These are phyloP conservation scores for Geotrichum restrictum DNA, from an alignment of 1,139 yeast species.

Conservation along the genomic window DNA sequence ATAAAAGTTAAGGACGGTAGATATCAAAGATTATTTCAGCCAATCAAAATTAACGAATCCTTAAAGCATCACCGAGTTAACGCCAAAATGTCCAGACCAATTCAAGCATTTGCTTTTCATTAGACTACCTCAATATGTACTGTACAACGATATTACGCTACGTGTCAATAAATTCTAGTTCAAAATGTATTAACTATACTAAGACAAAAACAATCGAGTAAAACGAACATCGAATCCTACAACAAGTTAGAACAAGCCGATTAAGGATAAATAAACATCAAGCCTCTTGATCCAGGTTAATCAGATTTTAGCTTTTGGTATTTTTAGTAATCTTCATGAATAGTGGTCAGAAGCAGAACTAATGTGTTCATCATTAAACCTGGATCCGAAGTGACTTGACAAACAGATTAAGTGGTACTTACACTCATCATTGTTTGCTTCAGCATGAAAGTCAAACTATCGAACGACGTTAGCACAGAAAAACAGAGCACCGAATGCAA, in stretches of 20 bases:
- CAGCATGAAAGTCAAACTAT: neutral
- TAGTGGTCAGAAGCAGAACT: slow-evolving; percentile 46
- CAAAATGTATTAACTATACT: too few relatives aligned
- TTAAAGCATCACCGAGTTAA: too few relatives aligned
- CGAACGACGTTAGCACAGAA: neutral
- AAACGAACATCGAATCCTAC: neutral
- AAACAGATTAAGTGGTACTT: neutral
- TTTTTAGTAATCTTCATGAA: slow-evolving; percentile 56
- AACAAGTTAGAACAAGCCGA: neutral
- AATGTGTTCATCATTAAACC: slow-evolving; percentile 15
- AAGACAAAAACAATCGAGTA: too few relatives aligned
- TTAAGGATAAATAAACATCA: neutral
- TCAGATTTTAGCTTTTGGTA: slow-evolving; percentile 37
- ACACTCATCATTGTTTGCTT: neutral
- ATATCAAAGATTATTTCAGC: too few relatives aligned
- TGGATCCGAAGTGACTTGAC: neutral
- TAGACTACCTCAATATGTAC: too few relatives aligned
- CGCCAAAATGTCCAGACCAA: too few relatives aligned
- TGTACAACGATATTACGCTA: too few relatives aligned
- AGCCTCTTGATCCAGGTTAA: neutral
- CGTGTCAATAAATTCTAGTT: too few relatives aligned
- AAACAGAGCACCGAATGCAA: neutral
- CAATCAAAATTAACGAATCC: too few relatives aligned
- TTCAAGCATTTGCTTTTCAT: too few relatives aligned
- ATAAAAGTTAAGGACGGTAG: too few relatives aligned